Evolutionary conservation across 306 rosid species (phyloP).

Genomic region (Quercus aquifolioides): DNA sequence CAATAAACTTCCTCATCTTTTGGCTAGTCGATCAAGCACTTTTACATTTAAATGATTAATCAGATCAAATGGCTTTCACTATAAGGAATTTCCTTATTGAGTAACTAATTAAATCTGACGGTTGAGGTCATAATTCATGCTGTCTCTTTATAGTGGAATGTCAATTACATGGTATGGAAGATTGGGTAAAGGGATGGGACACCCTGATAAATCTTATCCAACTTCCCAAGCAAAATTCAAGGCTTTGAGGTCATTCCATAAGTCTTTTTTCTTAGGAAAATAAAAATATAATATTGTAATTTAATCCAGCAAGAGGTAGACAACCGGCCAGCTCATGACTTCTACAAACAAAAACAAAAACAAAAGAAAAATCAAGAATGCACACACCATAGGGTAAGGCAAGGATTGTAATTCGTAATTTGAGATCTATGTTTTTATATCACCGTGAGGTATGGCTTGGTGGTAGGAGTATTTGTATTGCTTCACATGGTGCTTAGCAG

Average conservation of each 20-base stretch:
- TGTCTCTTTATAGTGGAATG: not conserved
- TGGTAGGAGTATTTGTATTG: no score
- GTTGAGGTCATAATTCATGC: not conserved
- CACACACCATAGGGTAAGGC: no score
- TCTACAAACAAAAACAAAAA: no score
- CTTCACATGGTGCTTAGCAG: no score
- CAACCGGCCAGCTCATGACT: no score
- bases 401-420: no score
- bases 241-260: not conserved
- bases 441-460: fast-evolving
- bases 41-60: conserved; percentile 16
- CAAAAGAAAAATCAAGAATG: no score
- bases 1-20: not conserved
- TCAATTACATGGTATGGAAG: not conserved
- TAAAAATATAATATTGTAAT: not conserved
- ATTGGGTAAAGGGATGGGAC: conserved; percentile 8
- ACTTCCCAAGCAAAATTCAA: not conserved
- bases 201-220: not conserved
- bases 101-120: not conserved
- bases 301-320: no score
- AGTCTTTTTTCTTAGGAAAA: not conserved
- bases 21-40: not conserved
- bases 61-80: conserved; percentile 13
- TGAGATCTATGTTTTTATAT: no score
- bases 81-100: not conserved